Evolutionary conservation across 2,329 filamentous ascomycete genomes (phyloP), one percentile per base, ranked within the genome.

Genomic region (Pleomassaria siparia): DNA sequence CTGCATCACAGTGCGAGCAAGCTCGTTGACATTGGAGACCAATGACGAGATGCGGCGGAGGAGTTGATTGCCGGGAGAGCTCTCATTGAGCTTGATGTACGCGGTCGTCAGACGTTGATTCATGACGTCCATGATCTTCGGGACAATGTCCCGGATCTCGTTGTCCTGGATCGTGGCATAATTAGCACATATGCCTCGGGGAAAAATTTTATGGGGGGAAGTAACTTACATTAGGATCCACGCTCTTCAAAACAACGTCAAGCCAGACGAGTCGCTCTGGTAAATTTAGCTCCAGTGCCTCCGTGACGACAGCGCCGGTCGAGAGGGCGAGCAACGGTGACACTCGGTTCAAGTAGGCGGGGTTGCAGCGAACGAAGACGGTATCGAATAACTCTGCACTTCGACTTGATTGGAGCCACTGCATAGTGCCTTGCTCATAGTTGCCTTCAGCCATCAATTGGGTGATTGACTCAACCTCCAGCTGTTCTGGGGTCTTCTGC

Each of bases 381-480:
- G 77, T 74, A 63, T 85, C 81, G 60, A 85, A 86, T n/a, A 86
- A 72, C 37, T 80, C 76, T 13, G 75, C 73, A 55, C 84, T 80
- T 46, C 79, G 78, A 25, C 71, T 64, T 5, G 83, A 86, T 71
- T 84, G 82, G 40, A 86, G 73, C 83, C 83, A 86, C 74, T 74
- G 57, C 58, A 77, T 75, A 2, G 76, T 77, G 39, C 73, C 76
- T 26, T 73, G 69, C 54, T 77, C 74, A 45, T 67, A 76, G 28
- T 72, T 63, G 18, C 81, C 81, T 24, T 80, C 76, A 28, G 79
- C 75, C 71, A 94, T 83, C 35, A 84, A 72, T 40, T 76, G 71
- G 41, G 84, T 82, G 49, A 92, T 84, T 20, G 77, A 73, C 15
- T 81, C 76, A 18, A 86, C 77, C 59, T 89, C 85, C 6, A 74